These are phyloP conservation scores for Cladosporium colombiae DNA, from an alignment of 2,329 filamentous ascomycete species.

Conservation along the genomic window DNA sequence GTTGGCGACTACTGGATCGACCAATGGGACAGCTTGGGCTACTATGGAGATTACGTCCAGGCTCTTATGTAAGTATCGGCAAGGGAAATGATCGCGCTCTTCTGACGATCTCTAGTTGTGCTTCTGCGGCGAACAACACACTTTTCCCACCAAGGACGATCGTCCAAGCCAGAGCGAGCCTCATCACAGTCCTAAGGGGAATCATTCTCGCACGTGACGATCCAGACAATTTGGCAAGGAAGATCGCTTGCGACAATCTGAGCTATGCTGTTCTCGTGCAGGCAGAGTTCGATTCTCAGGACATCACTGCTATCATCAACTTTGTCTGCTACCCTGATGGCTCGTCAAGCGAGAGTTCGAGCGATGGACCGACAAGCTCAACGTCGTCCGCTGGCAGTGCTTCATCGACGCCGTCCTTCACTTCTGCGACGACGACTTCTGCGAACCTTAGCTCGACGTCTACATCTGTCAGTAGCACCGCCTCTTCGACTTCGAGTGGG, in stretches of 20 bases:
- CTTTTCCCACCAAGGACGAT: conserved; percentile 6
- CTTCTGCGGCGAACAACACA: not conserved
- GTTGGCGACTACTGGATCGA: conserved; percentile 11
- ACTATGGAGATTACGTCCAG: conserved; percentile 2
- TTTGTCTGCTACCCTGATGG: conserved; percentile 8
- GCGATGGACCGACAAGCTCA: not conserved
- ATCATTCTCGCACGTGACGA: not conserved
- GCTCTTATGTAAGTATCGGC: not conserved
- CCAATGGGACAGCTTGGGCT: not conserved
- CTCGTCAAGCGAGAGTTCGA: not conserved
- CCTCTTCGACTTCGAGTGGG: not conserved
- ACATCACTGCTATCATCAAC: conserved; percentile 1
- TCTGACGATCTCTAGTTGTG: conserved; percentile 7
- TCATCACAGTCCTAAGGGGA: not conserved
- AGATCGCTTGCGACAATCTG: conserved; percentile 11
- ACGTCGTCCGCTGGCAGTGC: not conserved
- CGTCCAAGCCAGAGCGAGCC: not conserved
- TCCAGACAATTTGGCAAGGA: not conserved
- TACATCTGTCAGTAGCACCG: not conserved
- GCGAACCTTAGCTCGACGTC: not conserved
- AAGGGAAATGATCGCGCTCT: not conserved
- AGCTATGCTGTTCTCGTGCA: conserved; percentile 4
- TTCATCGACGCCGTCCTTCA: not conserved
- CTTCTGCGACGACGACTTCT: not conserved
- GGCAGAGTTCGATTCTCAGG: conserved; percentile 1